phyloP scores from a whole-genome alignment of 2,329 filamentous ascomycete species.

The Bipolaris sorokiniana region DNA sequence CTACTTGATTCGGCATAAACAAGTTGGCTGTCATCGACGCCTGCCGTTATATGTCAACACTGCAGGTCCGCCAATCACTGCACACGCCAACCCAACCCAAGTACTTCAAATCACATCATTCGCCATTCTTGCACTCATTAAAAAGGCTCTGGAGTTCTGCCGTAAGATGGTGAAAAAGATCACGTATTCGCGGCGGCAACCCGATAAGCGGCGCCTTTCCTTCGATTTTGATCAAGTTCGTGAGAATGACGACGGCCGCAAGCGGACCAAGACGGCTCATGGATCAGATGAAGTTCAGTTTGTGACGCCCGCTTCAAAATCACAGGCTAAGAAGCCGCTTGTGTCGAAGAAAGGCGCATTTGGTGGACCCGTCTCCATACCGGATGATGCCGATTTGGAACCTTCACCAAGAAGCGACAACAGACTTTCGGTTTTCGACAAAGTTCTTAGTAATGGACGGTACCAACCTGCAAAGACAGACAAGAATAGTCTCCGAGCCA shows the following conservation, averaged over 20 bases:
- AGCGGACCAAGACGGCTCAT: conserved; percentile 24
- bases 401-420: conserved; percentile 9
- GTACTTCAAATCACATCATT: conserved; percentile 4
- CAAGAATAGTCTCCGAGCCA: conserved; percentile 16
- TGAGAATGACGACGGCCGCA: conserved; percentile 17
- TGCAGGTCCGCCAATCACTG: conserved; percentile 9
- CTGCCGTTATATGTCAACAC: conserved; percentile 18
- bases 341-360: conserved; percentile 22
- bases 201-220: conserved; percentile 17
- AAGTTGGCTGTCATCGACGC: background rate
- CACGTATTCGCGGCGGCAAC: conserved; percentile 27
- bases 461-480: conserved; percentile 11
- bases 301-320: conserved; percentile 5
- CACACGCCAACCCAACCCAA: conserved; percentile 1
- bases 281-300: conserved; percentile 14
- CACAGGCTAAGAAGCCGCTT: conserved; percentile 7
- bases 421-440: conserved; percentile 22
- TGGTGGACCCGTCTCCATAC: conserved; percentile 27
- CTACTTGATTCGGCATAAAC: background rate
- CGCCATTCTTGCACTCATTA: conserved; percentile 15
- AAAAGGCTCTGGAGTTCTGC: conserved; percentile 13
- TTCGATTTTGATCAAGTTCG: conserved; percentile 15
- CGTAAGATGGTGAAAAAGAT: conserved; percentile 22
- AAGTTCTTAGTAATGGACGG: conserved; percentile 15
- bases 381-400: conserved; percentile 16